Evolutionary conservation across 2,329 filamentous ascomycete species (phyloP), one percentile per base, ranked within the genome.

Genomic region (Alternaria triticina): DNA sequence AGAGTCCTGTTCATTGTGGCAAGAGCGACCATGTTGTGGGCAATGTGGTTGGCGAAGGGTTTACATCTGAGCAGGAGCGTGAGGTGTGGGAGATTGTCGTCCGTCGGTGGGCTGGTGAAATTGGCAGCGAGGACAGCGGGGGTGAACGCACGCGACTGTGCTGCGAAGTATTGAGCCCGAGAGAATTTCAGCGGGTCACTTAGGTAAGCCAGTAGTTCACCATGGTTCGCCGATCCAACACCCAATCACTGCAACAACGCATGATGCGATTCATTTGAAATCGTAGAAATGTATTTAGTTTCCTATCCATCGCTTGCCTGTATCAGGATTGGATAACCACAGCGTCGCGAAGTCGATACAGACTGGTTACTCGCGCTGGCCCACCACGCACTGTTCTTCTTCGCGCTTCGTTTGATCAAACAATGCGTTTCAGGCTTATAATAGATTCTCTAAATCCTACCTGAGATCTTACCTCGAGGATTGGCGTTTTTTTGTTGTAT

Each of bases 21-120:
- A 69, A 81, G 77, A 65, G 78, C 79, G 62, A 81, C 79, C 79
- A 81, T 81, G 58, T 62, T 74, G 64, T 58, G 63, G 25, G 58
- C 17, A 61, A 57, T 23, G 25, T 23, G 50, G 49, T 54, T 59
- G 65, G 59, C 56, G 54, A 40, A 67, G 28, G 50, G 17, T 60
- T 78, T 66, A 78, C 77, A 78, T 78, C 60, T 70, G 70, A 66
- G 54, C 67, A 60, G 70, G 25, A 57, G 49, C 33, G 40, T 25
- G 20, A 20, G 27, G 43, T 25, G 11, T 45, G 47, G 52, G 22
- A 49, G 57, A 28, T 43, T 28, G 10, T 59, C 30, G 23, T 52
- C 23, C 45, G 56, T 46, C 20, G 56, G 57, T 28, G 30, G 54
- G 57, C 22, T 58, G 56, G 65, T 66, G 63, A 69, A 64, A 65